A percentile compares a stretch with the other conserved stretches of the same genome.
Evolutionary conservation across 148 eudicot genomes (phyloP).

Genomic region (Nepenthes gracilis): DNA sequence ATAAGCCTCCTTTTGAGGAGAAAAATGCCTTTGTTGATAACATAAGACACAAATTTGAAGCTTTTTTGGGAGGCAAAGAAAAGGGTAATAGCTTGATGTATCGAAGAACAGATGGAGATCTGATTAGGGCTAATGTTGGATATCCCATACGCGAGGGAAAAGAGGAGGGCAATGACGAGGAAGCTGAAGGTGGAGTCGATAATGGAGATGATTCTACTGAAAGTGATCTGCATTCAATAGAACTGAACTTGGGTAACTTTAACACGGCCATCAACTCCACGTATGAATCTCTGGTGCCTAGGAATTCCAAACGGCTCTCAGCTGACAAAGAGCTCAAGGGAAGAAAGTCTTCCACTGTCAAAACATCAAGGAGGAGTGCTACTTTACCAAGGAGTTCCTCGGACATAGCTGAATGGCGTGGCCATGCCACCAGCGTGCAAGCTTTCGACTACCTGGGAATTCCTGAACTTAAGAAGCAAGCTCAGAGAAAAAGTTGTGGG

Average conservation of each 20-base stretch:
- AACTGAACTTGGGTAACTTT: slow-evolving; percentile 32
- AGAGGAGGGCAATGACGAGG: slow-evolving; percentile 31
- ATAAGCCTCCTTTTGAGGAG: slow-evolving; percentile 50
- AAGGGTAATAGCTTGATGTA: slow-evolving; percentile 20
- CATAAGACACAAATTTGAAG: slow-evolving; percentile 54
- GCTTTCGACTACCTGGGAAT: slow-evolving; percentile 5
- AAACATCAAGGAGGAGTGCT: slow-evolving; percentile 45
- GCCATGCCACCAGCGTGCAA: no score
- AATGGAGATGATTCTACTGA: slow-evolving; percentile 42
- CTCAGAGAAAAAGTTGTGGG: no score
- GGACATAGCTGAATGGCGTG: slow-evolving; percentile 47
- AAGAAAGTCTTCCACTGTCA: slow-evolving; percentile 29
- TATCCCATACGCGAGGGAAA: slow-evolving; percentile 22
- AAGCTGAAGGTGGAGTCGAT: slow-evolving; percentile 39
- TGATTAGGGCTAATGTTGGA: slow-evolving; percentile 10
- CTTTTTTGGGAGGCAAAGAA: slow-evolving; percentile 30
- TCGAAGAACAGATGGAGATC: slow-evolving; percentile 24
- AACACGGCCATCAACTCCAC: slow-evolving; percentile 25
- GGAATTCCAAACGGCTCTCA: slow-evolving; percentile 16
- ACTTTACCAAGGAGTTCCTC: slow-evolving; percentile 49
- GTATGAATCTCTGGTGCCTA: slow-evolving; percentile 14
- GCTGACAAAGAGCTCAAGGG: slow-evolving; percentile 29
- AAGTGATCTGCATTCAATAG: slow-evolving; percentile 69
- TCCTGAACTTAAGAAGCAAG: no score
- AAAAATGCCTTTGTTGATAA: slow-evolving; percentile 51